Evolutionary conservation across 2,329 filamentous ascomycete species (phyloP), one percentile per base, ranked within the genome.

Genomic region (Decorospora gaudefroyi): DNA sequence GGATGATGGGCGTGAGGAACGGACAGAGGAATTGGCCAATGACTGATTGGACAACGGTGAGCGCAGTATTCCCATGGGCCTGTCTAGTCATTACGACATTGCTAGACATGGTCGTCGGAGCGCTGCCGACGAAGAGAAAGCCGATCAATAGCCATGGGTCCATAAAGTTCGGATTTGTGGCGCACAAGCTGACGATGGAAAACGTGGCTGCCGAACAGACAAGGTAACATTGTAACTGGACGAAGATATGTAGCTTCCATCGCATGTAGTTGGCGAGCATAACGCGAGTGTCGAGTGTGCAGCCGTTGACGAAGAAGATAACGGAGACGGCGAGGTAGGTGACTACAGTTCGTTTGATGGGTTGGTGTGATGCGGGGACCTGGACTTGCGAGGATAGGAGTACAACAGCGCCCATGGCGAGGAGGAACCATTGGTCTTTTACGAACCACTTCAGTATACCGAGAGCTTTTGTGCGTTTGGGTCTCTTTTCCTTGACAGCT

Each of bases 61-160:
- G 56, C 1, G 68, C 68, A 0, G 64, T 55, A 29, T 88, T 86
- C 4, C 86, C 86, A 25, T 84, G 81, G 0, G 86, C 81, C 26
- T 81, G 76, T 17, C 84, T 74, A 4, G 86, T 88, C 84, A 88
- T 88, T 27, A 88, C 83, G 6, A 87, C 83, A 63, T 88, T 88
- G 31, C 82, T 87, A 6, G 83, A 80, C 57, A 88, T 86, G 0
- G 86, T 88, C 0, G 86, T 89, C 1, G 86, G 85, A 4, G 87
- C 80, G 59, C 81, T 85, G n/a, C 82, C 78, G 1, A 83, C 76
- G 26, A 86, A 80, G 3, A 88, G 76, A 64, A 88, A 81, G 7
- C 86, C 86, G 3, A 86, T 78, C 19, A 89, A 71, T 27, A 89
- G 75, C 44, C 82, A 81, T 0, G 80, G 74, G 41, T 86, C 82